Base-by-base conservation (phyloP, 495 filamentous ascomycete species). In the Ascobolus immersus region DNA sequence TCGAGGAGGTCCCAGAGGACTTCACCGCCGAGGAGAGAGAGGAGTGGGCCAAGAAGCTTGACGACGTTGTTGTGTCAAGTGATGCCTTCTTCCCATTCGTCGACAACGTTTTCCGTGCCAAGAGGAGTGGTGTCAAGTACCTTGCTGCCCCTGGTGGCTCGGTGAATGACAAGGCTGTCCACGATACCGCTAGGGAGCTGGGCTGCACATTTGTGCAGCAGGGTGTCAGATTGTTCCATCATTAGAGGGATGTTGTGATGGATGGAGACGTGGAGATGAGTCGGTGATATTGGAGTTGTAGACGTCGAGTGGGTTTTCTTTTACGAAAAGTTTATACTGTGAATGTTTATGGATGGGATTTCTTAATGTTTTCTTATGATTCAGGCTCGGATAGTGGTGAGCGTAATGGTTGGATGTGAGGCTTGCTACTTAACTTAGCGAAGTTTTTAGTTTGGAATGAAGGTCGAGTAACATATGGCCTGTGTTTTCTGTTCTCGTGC, bases 21-120 rank as follows among this genome's bases (percentile, higher is more conserved):
- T 90, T 94, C 54, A 81, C 77, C 15, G 58, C 64, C 30, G 70
- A 82, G 48, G 86, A 94, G 63, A 70, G 76, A 38, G 62, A 71
- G 18, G 69, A 66, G 32, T 94, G 86, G 84, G 59, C 84, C 44
- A 48, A 58, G 45, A 72, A 82, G 61, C 53, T 94, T 38, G 59
- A 58, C 32, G 74, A 77, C 26, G 86, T 96, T 22, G 77, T 73
- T 34, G 63, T 90, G 18, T 82, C 77, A 7, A 84, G 75, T 37
- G 86, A 96, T 56, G 86, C 86, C 38, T 96, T 96, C 58, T 93
- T 94, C 69, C 86, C 86, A 35, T 96, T 96, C 61, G 75, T 77
- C 43, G 86, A 94, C 63, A 96, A 96, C 45, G 73, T 96, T 39
- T 90, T 84, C 65, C 67, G 86, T 37, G 78, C 80, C 26, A 67